Conservation (phyloP, 305 asterid genomes). For the Fraxinus paxiana region DNA sequence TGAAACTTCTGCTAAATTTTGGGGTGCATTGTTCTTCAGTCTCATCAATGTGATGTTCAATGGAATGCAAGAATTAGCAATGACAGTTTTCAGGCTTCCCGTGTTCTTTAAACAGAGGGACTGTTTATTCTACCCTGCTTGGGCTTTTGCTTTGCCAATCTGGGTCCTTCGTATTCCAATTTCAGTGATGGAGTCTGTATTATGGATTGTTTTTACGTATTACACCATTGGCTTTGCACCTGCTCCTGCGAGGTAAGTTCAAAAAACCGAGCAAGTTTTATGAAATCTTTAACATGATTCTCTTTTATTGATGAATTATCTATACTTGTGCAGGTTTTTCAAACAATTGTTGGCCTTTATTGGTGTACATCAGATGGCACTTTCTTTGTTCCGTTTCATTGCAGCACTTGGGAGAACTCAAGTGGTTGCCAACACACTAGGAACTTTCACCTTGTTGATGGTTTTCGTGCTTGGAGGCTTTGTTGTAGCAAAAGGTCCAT, state of each 20-base stretch:
- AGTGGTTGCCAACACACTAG: slow-evolving; percentile 65
- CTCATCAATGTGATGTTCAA: slow-evolving; percentile 74
- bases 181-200: slow-evolving; percentile 47
- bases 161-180: slow-evolving; percentile 66
- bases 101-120: slow-evolving; percentile 83
- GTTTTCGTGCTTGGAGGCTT: slow-evolving; percentile 75
- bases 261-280: neutral
- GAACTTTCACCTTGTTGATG: slow-evolving; percentile 55
- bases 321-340: slow-evolving; percentile 46
- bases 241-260: slow-evolving; percentile 48
- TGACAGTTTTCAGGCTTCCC: slow-evolving; percentile 71
- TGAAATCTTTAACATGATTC: neutral
- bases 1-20: slow-evolving; percentile 41
- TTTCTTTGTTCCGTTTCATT: slow-evolving; percentile 67
- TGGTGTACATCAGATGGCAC: slow-evolving; percentile 71
- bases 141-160: slow-evolving; percentile 82
- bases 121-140: slow-evolving; percentile 61
- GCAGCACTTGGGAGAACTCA: slow-evolving; percentile 68
- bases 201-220: slow-evolving; percentile 67
- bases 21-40: slow-evolving; percentile 74
- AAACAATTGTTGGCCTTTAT: slow-evolving; percentile 58
- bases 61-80: slow-evolving; percentile 66
- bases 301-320: neutral
- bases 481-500: slow-evolving; percentile 57
- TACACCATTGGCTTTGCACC: slow-evolving; percentile 84